Evolutionary conservation across 2,329 filamentous ascomycete genomes (phyloP).

Genomic region (Clarireedia paspali): DNA sequence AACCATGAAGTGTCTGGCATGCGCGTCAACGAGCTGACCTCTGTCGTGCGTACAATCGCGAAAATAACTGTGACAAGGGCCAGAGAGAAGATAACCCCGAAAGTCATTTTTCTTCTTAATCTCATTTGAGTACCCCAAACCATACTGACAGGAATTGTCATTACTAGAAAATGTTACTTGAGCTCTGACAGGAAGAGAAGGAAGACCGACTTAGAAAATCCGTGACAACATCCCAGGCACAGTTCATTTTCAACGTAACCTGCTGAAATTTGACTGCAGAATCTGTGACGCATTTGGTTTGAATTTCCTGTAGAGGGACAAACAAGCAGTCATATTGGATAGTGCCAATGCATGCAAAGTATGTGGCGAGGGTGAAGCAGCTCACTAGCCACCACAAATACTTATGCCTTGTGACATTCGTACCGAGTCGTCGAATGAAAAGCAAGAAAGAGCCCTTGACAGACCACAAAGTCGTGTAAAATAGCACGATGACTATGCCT

Average conservation of each 20-base stretch:
- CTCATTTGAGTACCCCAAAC: neutral
- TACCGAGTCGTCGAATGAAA: neutral
- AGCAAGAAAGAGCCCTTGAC: neutral
- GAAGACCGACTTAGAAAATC: neutral
- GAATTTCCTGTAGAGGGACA: neutral
- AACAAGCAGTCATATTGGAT: neutral
- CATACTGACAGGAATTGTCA: neutral
- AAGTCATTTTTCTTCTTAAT: neutral
- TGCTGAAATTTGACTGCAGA: neutral
- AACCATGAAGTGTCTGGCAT: neutral
- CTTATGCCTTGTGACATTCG: neutral
- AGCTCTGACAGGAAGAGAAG: neutral
- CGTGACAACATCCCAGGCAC: neutral
- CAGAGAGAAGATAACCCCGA: neutral
- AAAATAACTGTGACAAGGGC: neutral
- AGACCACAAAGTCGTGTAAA: neutral
- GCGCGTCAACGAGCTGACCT: neutral
- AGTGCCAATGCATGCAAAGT: neutral
- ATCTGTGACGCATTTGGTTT: neutral
- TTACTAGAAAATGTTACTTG: neutral
- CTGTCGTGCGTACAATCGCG: neutral
- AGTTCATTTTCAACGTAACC: neutral
- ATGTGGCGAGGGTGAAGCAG: neutral
- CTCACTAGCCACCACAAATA: neutral
- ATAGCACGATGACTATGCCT: neutral